Conservation (phyloP, 169 alveolate genomes). For the Plasmodium yoelii region DNA sequence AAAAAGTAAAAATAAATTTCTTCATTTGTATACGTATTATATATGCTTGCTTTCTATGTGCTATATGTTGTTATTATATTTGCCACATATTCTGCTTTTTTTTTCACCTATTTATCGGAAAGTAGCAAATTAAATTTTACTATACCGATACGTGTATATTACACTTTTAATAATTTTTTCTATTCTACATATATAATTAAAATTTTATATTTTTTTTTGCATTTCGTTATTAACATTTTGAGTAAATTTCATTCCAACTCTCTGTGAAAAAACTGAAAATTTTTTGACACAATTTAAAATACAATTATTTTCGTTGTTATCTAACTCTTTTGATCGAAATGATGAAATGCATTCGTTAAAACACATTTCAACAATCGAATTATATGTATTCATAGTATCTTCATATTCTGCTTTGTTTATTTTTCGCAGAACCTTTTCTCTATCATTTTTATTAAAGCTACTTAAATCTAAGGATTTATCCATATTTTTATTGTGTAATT, state of each 20-base stretch:
- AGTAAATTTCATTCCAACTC: conserved; percentile 83
- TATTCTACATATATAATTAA: not conserved
- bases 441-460: conserved; percentile 75
- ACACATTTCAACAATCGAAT: conserved; percentile 85
- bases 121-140: too few species aligned
- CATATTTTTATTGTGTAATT: conserved; percentile 26
- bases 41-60: too few species aligned
- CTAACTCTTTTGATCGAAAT: conserved; percentile 84
- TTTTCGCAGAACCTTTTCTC: conserved; percentile 80
- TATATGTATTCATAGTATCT: conserved; percentile 85
- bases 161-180: too few species aligned
- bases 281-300: conserved; percentile 84
- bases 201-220: conserved; percentile 51
- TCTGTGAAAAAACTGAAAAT: conserved; percentile 84
- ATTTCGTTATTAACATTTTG: conserved; percentile 80
- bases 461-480: conserved; percentile 77
- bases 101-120: too few species aligned
- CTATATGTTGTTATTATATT: too few species aligned
- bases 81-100: too few species aligned
- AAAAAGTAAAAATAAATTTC: too few species aligned
- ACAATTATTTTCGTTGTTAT: conserved; percentile 82
- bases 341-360: conserved; percentile 84
- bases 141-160: too few species aligned
- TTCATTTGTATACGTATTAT: too few species aligned
- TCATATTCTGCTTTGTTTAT: conserved; percentile 85